Evolutionary conservation across 192 early-diverging fungal genomes (phyloP), one percentile per base, ranked within the genome.

Genomic region (Coemansia sp.): DNA sequence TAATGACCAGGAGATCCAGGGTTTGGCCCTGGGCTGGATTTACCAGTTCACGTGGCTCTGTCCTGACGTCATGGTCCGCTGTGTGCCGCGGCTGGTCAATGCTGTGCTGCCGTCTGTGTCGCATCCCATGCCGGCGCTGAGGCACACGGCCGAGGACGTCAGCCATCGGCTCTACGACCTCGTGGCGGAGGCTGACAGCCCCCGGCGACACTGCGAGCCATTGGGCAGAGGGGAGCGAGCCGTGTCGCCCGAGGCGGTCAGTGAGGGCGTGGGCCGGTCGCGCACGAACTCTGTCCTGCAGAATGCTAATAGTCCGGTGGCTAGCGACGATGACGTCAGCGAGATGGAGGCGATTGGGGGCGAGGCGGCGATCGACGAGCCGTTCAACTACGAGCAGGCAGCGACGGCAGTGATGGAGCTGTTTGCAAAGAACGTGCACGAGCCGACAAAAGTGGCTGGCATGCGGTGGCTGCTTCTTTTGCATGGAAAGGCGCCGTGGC

Each of bases 381-480:
- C 89, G 11, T 93, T 98, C 77, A 95, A 98, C 80, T 91, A 92
- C 57, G 87, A 88, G 37, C 76, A 86, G 1, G 93, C 93, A 0
- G 91, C 98, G 7, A 87, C 88, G 25, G 87, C 91, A 0, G 60
- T 99, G 6, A 90, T 90, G 41, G 80, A 82, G 75, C 75, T 76
- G 43, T 77, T 82, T 69, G 80, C 74, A 2, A 77, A 88, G 62
- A 92, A 97, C 73, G 91, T 93, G 60, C 89, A 93, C 60, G 96
- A 98, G 73, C 93, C 95, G 61, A 96, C 98, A 1, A 84, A 96
- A 34, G 86, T 95, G 3, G 92, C 94, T 0, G 90, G 92, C 34
- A 80, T 99, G 71, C 95, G 96, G 35, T 99, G 98, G 98, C 81
- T 99, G 11, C 70, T 95, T n/a, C 94, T 98, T 88, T 75, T 99